phyloP scores from a whole-genome alignment of 2,329 filamentous ascomycete genomes.

The Fusarium lateritium region DNA sequence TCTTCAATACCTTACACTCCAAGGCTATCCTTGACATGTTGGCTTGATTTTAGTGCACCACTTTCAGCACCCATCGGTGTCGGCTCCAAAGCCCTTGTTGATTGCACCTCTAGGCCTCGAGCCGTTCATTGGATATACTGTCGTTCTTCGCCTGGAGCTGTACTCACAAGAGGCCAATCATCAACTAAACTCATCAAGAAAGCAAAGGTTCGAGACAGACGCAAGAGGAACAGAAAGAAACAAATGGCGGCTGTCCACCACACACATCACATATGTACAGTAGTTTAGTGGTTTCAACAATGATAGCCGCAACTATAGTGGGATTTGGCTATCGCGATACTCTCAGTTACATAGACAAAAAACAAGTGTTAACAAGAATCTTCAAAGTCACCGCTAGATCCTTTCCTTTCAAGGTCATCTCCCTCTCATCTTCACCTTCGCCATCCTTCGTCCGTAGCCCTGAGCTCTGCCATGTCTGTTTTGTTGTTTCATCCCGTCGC shows the following conservation, averaged over 20 bases:
- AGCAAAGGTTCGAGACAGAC: not conserved
- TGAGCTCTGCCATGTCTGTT: constrained; percentile 16
- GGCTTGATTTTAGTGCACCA: constrained; percentile 11
- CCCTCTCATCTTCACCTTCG: constrained; percentile 5
- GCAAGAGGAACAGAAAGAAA: not conserved
- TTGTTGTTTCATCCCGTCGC: not conserved
- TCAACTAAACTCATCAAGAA: constrained; percentile 1
- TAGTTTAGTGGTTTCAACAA: not conserved
- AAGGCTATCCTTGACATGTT: not conserved
- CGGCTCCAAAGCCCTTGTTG: constrained; percentile 6
- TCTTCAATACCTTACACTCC: not conserved
- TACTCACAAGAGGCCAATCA: constrained; percentile 8
- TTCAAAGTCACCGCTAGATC: constrained; percentile 28
- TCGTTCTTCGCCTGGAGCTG: not conserved
- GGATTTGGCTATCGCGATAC: constrained; percentile 28
- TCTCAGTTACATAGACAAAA: constrained; percentile 33
- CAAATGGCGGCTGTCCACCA: not conserved
- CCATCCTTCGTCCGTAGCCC: constrained; percentile 19
- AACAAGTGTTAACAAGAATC: constrained; percentile 19
- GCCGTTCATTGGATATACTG: constrained; percentile 25
- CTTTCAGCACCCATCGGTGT: constrained; percentile 2
- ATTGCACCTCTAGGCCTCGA: constrained; percentile 14
- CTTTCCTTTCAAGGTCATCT: not conserved
- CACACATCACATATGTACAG: not conserved
- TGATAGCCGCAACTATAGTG: constrained; percentile 15